phyloP scores from a whole-genome alignment of 441 rosid genomes.

The Jatropha podagrica region DNA sequence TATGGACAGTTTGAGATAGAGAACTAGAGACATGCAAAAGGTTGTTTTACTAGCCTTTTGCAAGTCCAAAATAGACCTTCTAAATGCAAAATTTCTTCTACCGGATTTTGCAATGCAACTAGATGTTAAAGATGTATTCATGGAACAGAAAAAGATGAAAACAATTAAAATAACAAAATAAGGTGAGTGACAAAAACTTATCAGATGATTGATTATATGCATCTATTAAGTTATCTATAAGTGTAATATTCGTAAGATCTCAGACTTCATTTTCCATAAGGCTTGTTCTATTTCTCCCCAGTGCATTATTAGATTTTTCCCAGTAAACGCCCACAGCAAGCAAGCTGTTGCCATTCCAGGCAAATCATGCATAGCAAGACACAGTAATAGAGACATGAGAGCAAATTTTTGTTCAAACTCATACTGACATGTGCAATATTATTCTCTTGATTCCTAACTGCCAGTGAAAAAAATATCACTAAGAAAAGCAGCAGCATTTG shows the following conservation, averaged over 20 bases:
- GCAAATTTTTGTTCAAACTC: not conserved
- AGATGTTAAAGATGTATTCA: not conserved
- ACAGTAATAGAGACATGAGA: constrained; percentile 6
- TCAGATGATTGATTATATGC: no score
- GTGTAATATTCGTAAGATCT: no score
- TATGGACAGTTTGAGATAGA: not conserved
- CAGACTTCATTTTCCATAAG: not conserved
- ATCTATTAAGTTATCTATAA: no score
- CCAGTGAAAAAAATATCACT: not conserved
- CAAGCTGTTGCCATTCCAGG: not conserved
- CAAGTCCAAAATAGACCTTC: not conserved
- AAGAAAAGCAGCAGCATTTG: constrained; percentile 1
- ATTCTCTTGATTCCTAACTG: not conserved
- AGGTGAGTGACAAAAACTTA: not conserved
- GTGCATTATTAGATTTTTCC: not conserved
- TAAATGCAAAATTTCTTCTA: not conserved
- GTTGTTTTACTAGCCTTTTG: not conserved
- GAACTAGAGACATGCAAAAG: no score
- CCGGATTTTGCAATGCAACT: not conserved
- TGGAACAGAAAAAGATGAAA: not conserved
- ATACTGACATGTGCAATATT: not conserved
- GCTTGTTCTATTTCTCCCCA: constrained; percentile 2
- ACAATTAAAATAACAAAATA: not conserved
- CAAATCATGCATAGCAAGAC: not conserved
- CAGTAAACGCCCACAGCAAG: not conserved